A percentile compares a stretch with the other conserved stretches of the same genome.
Conservation (phyloP, 257 asterid species). For the Buddleja alternifolia region DNA sequence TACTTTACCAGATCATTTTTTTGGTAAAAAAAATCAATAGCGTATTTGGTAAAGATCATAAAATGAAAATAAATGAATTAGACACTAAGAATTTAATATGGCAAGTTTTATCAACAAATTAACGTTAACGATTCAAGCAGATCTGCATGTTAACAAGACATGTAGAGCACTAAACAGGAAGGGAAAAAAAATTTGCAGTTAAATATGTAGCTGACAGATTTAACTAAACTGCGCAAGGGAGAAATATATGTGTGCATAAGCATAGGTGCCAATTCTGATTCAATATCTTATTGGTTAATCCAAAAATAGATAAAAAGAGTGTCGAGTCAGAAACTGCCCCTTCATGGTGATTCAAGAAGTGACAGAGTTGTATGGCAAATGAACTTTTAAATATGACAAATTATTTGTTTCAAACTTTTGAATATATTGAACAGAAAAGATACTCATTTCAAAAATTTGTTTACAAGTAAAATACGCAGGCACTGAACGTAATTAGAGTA, state of each 20-base stretch:
- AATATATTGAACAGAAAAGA: no score
- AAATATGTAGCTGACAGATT: background rate
- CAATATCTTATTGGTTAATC: background rate
- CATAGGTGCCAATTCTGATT: background rate
- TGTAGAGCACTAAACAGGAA: no score
- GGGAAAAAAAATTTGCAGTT: background rate
- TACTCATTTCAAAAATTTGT: background rate
- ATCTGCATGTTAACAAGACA: background rate
- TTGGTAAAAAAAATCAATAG: no score
- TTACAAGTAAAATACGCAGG: no score
- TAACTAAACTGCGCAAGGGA: background rate
- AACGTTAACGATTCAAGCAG: constrained; percentile 5
- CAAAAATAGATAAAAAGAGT: background rate
- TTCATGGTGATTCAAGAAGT: background rate
- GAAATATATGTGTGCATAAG: background rate
- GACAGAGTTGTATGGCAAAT: background rate
- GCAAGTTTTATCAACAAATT: no score
- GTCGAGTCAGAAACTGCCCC: background rate
- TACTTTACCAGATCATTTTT: no score
- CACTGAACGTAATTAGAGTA: background rate
- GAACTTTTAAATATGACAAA: background rate
- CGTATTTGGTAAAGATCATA: no score
- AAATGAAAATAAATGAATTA: no score
- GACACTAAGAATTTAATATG: no score
- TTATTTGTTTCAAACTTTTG: no score